Percentiles rank a stretch among this genome's conserved stretches.
phyloP scores from a whole-genome alignment of 306 rosid genomes.

The Glycine tomentella region DNA sequence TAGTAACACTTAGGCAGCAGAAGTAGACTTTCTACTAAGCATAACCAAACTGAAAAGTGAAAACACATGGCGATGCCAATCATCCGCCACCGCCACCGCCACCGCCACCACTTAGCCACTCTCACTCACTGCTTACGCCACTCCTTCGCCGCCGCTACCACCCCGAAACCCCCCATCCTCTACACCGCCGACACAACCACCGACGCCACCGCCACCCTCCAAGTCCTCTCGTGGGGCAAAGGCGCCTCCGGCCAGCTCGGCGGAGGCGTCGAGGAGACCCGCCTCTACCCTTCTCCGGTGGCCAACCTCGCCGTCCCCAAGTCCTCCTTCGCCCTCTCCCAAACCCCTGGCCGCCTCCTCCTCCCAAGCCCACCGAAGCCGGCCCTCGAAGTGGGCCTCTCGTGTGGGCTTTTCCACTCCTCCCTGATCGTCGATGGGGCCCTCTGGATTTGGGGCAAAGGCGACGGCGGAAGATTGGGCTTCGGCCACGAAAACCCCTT shows the following conservation, averaged over 20 bases:
- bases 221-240: slow-evolving; percentile 90
- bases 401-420: slow-evolving; percentile 95
- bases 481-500: slow-evolving; percentile 79
- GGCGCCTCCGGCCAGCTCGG: slow-evolving; percentile 98
- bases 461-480: slow-evolving; percentile 92
- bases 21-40: no score
- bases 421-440: slow-evolving; percentile 67
- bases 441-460: slow-evolving; percentile 96
- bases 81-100: slow-evolving; percentile 53
- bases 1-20: no score
- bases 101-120: no score
- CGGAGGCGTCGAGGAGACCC: slow-evolving; percentile 88
- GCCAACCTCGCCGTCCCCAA: slow-evolving; percentile 69
- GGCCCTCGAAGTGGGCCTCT: slow-evolving; percentile 68
- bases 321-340: slow-evolving; percentile 62
- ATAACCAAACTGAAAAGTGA: no score
- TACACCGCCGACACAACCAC: slow-evolving; percentile 51
- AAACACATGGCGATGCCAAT: slow-evolving; percentile 5
- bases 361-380: neutral
- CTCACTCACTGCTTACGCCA: slow-evolving; percentile 52
- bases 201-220: slow-evolving; percentile 55
- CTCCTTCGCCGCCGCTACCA: slow-evolving; percentile 40
- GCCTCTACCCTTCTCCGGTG: slow-evolving; percentile 85
- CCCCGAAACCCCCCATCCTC: slow-evolving; percentile 59
- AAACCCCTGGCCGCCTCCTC: slow-evolving; percentile 65